A percentile compares a stretch with the other conserved stretches of the same genome.
Evolutionary conservation across 2,329 filamentous ascomycete species (phyloP).

Genomic region (Eutypa lata): DNA sequence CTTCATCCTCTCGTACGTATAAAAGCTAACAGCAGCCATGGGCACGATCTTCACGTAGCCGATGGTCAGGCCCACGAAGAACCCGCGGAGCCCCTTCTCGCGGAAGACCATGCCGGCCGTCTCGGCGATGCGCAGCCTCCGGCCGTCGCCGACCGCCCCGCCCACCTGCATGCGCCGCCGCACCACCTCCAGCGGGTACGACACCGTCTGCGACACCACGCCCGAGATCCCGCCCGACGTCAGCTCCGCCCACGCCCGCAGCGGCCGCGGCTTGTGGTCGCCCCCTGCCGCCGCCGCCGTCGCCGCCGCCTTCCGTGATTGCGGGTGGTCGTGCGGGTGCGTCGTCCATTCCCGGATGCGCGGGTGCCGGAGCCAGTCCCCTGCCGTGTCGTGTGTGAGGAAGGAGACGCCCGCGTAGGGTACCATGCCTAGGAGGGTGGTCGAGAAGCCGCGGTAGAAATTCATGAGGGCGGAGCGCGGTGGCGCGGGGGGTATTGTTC

Average conservation of each 20-base stretch:
- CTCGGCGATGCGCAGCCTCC: slow-evolving; percentile 72
- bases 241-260: slow-evolving; percentile 86
- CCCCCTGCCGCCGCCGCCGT: no score
- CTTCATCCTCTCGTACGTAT: slow-evolving; percentile 64
- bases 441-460: slow-evolving; percentile 92
- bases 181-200: slow-evolving; percentile 92
- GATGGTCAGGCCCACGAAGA: slow-evolving; percentile 90
- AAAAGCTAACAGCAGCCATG: slow-evolving; percentile 72
- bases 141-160: slow-evolving; percentile 88
- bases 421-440: slow-evolving; percentile 90
- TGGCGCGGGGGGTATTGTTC: slow-evolving; percentile 66
- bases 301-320: slow-evolving; percentile 48
- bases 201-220: slow-evolving; percentile 83
- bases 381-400: slow-evolving; percentile 86
- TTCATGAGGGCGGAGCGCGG: slow-evolving; percentile 68
- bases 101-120: slow-evolving; percentile 71
- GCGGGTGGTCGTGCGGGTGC: slow-evolving; percentile 43
- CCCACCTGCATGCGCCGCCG: slow-evolving; percentile 93
- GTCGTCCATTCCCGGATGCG: slow-evolving; percentile 70
- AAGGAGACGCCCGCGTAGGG: slow-evolving; percentile 96
- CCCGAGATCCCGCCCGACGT: slow-evolving; percentile 81
- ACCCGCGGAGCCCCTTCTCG: slow-evolving; percentile 75
- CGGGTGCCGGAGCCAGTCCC: slow-evolving; percentile 75
- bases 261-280: slow-evolving; percentile 66
- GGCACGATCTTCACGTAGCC: slow-evolving; percentile 94